These are phyloP conservation scores for Globisporangium recalcitrans DNA, from an alignment of 352 stramenopile species.

Conservation along the genomic window DNA sequence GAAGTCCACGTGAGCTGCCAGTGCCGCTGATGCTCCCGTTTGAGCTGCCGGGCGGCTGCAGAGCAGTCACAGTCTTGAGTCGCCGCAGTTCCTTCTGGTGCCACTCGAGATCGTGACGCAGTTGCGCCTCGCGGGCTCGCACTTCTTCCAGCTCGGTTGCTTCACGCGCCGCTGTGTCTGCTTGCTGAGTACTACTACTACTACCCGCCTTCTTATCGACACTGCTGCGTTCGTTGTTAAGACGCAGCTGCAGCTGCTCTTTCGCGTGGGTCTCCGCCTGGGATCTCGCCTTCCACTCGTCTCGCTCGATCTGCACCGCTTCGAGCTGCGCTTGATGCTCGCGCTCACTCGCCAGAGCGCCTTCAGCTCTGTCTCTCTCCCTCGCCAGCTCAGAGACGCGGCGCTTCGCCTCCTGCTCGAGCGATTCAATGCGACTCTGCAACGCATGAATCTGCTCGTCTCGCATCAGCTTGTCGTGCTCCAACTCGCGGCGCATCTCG, in stretches of 20 bases:
- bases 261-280: slow-evolving; percentile 35
- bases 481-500: slow-evolving; percentile 25
- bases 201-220: not conserved
- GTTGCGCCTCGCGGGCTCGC: slow-evolving; percentile 35
- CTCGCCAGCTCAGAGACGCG: slow-evolving; percentile 28
- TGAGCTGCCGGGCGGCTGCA: not conserved
- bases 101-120: slow-evolving; percentile 58
- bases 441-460: slow-evolving; percentile 38
- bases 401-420: slow-evolving; percentile 26
- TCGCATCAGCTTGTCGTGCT: slow-evolving; percentile 37
- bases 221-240: slow-evolving; percentile 19
- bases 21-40: not conserved
- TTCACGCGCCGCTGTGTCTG: slow-evolving; percentile 9
- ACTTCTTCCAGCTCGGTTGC: slow-evolving; percentile 34
- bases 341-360: slow-evolving; percentile 24
- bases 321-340: slow-evolving; percentile 38
- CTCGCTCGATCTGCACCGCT: slow-evolving; percentile 40
- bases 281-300: slow-evolving; percentile 38
- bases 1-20: not conserved
- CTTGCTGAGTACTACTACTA: slow-evolving; percentile 8
- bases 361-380: slow-evolving; percentile 31
- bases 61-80: slow-evolving; percentile 21
- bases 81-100: slow-evolving; percentile 51
- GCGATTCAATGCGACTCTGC: slow-evolving; percentile 26
- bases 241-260: slow-evolving; percentile 28